Conservation (phyloP, 305 asterid species). For the Fraxinus velutina region DNA sequence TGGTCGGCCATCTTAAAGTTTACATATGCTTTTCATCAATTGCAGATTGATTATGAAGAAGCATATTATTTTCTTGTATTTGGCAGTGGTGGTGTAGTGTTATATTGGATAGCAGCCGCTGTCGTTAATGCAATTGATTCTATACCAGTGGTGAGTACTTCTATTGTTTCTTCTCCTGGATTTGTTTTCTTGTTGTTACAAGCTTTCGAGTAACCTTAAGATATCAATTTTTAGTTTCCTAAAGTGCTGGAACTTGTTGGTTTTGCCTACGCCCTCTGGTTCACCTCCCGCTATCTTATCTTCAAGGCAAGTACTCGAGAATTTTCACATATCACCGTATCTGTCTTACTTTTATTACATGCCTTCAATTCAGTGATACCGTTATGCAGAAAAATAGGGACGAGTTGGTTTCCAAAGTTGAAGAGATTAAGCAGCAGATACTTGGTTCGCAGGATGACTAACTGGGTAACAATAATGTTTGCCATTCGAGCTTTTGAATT, state of each 20-base stretch:
- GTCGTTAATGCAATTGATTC: not conserved
- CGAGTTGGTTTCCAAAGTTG: not conserved
- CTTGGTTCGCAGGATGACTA: not conserved
- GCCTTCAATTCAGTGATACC: not conserved
- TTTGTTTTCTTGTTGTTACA: not conserved
- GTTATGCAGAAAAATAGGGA: slow-evolving; percentile 2
- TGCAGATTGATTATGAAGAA: not conserved
- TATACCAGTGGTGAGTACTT: not conserved
- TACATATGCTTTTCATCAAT: not conserved
- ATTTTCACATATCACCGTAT: not conserved
- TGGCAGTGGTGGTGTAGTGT: not conserved
- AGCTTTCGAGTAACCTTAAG: not conserved
- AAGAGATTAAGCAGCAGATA: not conserved
- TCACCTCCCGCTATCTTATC: slow-evolving; percentile 1
- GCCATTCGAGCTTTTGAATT: not conserved
- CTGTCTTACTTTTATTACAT: not conserved
- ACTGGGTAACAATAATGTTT: not conserved
- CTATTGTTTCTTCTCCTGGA: not conserved
- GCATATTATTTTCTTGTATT: not conserved
- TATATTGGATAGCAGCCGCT: not conserved
- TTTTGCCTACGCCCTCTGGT: not conserved
- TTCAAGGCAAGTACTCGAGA: slow-evolving; percentile 3
- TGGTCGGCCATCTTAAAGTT: not conserved
- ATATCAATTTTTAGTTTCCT: not conserved
- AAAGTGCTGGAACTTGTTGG: not conserved